These are phyloP conservation scores for Heliosperma pusillum DNA, from an alignment of 148 eudicot genomes.

Conservation along the genomic window DNA sequence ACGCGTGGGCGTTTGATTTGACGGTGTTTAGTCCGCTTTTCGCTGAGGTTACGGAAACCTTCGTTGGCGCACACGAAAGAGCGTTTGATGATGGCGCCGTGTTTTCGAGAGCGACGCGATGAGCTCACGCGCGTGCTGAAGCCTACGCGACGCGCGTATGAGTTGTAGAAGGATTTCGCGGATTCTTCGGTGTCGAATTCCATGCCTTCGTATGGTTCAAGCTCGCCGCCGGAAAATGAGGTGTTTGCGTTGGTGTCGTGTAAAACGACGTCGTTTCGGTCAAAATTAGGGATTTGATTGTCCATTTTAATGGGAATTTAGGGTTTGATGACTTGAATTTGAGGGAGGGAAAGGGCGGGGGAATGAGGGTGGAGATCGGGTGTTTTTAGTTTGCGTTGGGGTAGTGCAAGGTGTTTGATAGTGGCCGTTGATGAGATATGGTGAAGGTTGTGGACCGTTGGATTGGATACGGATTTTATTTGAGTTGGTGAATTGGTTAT, in stretches of 20 bases:
- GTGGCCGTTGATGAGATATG: slow-evolving; percentile 1
- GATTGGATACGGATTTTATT: neutral
- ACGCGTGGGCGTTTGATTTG: slow-evolving; percentile 46
- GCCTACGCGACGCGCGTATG: slow-evolving; percentile 52
- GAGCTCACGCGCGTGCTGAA: slow-evolving; percentile 57
- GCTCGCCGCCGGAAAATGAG: slow-evolving; percentile 21
- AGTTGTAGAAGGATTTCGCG: slow-evolving; percentile 56
- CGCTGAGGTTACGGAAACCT: slow-evolving; percentile 45
- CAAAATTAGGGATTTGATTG: slow-evolving; percentile 33
- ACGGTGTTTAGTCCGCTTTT: slow-evolving; percentile 33
- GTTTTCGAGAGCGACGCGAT: slow-evolving; percentile 37
- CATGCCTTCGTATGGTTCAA: slow-evolving; percentile 54
- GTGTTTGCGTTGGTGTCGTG: neutral
- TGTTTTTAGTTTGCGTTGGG: slow-evolving; percentile 9
- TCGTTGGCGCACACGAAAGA: slow-evolving; percentile 57
- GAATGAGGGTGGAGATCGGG: neutral
- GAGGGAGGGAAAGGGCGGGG: slow-evolving; percentile 3
- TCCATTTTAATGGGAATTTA: slow-evolving; percentile 23
- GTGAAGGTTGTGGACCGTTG: slow-evolving; percentile 7
- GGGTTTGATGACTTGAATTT: neutral
- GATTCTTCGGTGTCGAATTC: slow-evolving; percentile 58
- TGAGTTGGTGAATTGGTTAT: neutral
- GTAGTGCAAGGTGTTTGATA: neutral
- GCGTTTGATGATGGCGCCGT: slow-evolving; percentile 52
- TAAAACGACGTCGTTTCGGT: slow-evolving; percentile 16